Percentiles rank a stretch among this genome's conserved stretches.
These are phyloP conservation scores for Gigaspora rosea DNA, from an alignment of 192 early-diverging fungal genomes.

Conservation along the genomic window DNA sequence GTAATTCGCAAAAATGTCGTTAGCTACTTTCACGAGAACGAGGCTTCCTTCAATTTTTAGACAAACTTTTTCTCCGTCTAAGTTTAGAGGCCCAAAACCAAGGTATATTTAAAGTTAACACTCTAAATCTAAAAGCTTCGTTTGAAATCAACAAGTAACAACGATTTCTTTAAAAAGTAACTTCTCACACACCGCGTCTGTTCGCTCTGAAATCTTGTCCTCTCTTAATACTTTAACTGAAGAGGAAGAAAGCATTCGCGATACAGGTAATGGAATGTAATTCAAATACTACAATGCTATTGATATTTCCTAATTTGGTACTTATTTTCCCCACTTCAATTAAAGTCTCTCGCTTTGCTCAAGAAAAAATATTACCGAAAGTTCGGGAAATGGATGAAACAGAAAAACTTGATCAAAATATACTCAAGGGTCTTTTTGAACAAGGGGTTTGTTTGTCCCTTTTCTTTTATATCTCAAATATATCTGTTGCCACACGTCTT, in stretches of 20 bases:
- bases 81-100: no score
- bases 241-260: conserved; percentile 84
- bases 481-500: no score
- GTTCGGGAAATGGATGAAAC: conserved; percentile 90
- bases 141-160: no score
- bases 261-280: conserved; percentile 58
- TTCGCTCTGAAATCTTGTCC: conserved; percentile 38
- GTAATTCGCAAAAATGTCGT: no score
- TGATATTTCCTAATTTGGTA: neutral
- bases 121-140: no score
- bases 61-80: no score
- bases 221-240: conserved; percentile 86
- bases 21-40: no score
- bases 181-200: neutral
- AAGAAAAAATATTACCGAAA: conserved; percentile 80
- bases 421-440: conserved; percentile 87
- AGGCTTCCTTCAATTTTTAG: no score
- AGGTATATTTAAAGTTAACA: no score
- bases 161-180: no score
- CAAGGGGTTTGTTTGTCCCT: conserved; percentile 64
- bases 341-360: conserved; percentile 80
- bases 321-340: neutral
- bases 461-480: no score
- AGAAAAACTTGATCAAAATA: conserved; percentile 75
- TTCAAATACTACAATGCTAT: neutral